Evolutionary conservation across 495 filamentous ascomycete species (phyloP).

Genomic region (Bacidia gigantensis): DNA sequence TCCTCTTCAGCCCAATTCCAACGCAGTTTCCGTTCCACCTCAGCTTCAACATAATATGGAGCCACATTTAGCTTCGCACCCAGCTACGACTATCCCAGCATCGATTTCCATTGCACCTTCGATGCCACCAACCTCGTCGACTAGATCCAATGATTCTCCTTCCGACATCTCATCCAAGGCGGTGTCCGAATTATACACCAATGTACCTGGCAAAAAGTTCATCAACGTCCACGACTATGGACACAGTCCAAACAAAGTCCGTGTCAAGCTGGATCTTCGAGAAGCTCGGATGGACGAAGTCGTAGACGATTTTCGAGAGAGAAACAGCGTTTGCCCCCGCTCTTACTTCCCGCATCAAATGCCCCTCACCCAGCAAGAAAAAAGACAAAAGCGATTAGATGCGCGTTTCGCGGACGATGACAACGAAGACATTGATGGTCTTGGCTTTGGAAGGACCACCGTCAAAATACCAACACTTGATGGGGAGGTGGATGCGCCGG

Average conservation of each 20-base stretch:
- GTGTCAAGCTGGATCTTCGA: conserved; percentile 79
- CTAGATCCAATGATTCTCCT: conserved; percentile 20
- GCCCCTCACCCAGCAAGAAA: conserved; percentile 49
- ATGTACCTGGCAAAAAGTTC: conserved; percentile 44
- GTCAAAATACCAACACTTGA: conserved; percentile 66
- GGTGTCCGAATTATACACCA: conserved; percentile 47
- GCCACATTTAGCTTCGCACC: conserved; percentile 14
- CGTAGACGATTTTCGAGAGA: conserved; percentile 81
- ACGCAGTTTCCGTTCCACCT: conserved; percentile 54
- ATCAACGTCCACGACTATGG: conserved; percentile 85
- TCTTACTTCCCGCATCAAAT: conserved; percentile 81
- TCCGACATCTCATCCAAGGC: conserved; percentile 29
- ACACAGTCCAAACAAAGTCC: conserved; percentile 46
- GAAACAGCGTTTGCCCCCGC: conserved; percentile 77
- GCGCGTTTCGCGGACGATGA: conserved; percentile 55
- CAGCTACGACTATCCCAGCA: conserved; percentile 30
- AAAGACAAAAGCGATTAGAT: conserved; percentile 34
- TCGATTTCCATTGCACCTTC: conserved; percentile 27
- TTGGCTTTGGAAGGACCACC: conserved; percentile 39
- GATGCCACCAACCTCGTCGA: conserved; percentile 21
- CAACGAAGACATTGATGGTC: conserved; percentile 39
- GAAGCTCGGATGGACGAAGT: conserved; percentile 84
- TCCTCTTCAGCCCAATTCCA: conserved; percentile 38
- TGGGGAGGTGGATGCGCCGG: conserved; percentile 54
- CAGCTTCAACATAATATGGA: conserved; percentile 56